Evolutionary conservation across 2,329 filamentous ascomycete genomes (phyloP), one percentile per base, ranked within the genome.

Genomic region (Parastagonospora avenae): DNA sequence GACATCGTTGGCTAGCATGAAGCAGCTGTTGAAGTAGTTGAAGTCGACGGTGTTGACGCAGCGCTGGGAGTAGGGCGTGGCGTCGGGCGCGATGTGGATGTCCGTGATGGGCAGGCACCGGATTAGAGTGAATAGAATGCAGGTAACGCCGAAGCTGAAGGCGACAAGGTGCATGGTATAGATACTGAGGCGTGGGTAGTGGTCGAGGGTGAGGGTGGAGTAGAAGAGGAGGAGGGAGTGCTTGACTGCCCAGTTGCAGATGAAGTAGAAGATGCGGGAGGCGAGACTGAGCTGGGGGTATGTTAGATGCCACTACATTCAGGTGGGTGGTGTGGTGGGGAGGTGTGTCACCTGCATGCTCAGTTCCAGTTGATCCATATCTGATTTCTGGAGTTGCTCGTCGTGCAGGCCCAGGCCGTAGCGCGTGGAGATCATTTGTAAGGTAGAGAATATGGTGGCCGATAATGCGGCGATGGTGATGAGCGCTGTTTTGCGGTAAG

Each of bases 181-280:
- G 27, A 77, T 71, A 30, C 60, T 62, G 48, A 52, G 52, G 15
- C 50, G 57, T 16, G 63, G 59, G 35, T 50, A 56, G 8, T 46
- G 54, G 16, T 66, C 63, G 36, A 63, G 60, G 24, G 67, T 67
- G n/a, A 76, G 66, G 29, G 72, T 70, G 27, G 70, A 56, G 53
- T 77, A 77, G 59, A 77, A 68, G 48, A 74, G 59, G 7, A 76
- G 64, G 7, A 76, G 63, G 0, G 73, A 73, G 36, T 76, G 63
- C 57, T 76, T 76, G 52, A 76, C 65, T 39, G 66, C 70, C 67
- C 73, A 75, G 47, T 76, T 74, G 46, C 72, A 73, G 37, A 62
- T 49, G 51, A 74, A 74, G 58, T 77, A 77, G 55, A 75, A 74
- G 15, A 68, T 52, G 14, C 59, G 55, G 5, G 65, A 58, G 9